phyloP scores from a whole-genome alignment of 169 alveolate species.

The Plasmodium coatneyi region DNA sequence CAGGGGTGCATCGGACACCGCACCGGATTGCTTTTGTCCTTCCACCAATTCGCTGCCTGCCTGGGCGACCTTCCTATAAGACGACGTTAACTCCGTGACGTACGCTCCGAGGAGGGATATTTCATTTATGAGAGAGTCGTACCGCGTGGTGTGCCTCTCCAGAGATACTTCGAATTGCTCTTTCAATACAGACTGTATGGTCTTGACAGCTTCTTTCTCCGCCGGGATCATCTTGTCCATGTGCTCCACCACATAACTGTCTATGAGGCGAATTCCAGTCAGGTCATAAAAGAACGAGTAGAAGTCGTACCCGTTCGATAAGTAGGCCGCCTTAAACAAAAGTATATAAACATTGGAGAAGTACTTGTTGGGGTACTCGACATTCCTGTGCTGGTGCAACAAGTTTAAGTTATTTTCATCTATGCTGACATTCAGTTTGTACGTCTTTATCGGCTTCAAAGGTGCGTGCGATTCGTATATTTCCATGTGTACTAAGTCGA shows the following conservation, averaged over 20 bases:
- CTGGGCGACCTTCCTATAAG: background rate
- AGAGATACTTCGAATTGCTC: background rate
- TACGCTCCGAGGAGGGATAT: conserved; percentile 55
- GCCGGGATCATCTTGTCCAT: background rate
- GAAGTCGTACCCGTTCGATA: conserved; percentile 35
- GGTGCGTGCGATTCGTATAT: conserved; percentile 32
- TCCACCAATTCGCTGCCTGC: background rate
- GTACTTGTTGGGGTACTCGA: conserved; percentile 26
- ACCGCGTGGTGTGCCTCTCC: conserved; percentile 20
- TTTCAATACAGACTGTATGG: background rate
- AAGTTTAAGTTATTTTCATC: conserved; percentile 64
- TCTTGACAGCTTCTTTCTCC: background rate
- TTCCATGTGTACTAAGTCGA: conserved; percentile 47
- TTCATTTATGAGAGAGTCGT: conserved; percentile 35
- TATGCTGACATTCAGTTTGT: conserved; percentile 48
- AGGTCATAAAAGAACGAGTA: conserved; percentile 50
- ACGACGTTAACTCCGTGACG: conserved; percentile 62
- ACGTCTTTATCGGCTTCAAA: background rate
- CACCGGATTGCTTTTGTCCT: background rate
- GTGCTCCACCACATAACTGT: background rate
- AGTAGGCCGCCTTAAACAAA: conserved; percentile 64
- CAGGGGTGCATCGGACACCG: background rate
- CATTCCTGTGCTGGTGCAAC: conserved; percentile 39
- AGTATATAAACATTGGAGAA: conserved; percentile 61
- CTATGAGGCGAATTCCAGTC: conserved; percentile 60